Evolutionary conservation across 2,329 filamentous ascomycete species (phyloP).

Genomic region (Cryoendolithus antarcticus): DNA sequence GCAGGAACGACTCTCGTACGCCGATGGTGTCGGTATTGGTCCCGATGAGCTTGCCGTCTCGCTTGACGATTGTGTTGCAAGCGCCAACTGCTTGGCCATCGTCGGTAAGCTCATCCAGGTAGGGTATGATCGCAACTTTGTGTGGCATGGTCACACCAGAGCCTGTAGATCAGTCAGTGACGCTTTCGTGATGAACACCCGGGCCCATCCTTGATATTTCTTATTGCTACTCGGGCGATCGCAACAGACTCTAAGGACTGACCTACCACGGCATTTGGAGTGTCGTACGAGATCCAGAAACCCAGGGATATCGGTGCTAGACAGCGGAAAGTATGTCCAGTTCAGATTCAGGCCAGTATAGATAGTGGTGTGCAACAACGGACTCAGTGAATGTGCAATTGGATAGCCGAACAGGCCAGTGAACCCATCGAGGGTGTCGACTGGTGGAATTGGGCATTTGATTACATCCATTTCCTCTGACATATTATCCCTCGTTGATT

Average conservation of each 20-base stretch:
- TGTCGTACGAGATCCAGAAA: constrained; percentile 40
- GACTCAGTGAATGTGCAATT: constrained; percentile 45
- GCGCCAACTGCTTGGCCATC: constrained; percentile 64
- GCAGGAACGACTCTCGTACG: constrained; percentile 57
- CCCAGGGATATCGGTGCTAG: constrained; percentile 31
- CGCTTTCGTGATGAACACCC: too few species aligned
- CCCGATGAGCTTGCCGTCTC: constrained; percentile 44
- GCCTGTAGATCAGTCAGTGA: constrained; percentile 28
- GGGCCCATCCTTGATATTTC: too few species aligned
- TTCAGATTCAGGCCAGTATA: constrained; percentile 39
- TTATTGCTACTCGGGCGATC: too few species aligned
- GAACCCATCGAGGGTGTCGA: constrained; percentile 32
- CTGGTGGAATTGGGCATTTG: constrained; percentile 13
- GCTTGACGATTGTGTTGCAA: constrained; percentile 66
- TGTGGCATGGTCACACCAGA: constrained; percentile 73
- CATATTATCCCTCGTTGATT: neutral
- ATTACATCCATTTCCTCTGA: constrained; percentile 8
- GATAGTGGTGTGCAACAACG: constrained; percentile 42
- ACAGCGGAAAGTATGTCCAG: constrained; percentile 40
- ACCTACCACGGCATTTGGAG: constrained; percentile 49
- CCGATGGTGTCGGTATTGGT: constrained; percentile 75
- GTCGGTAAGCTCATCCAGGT: constrained; percentile 60
- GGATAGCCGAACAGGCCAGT: constrained; percentile 46
- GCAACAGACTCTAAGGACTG: too few species aligned
- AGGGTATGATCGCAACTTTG: constrained; percentile 62